Conservation (phyloP, 371 early-diverging fungal genomes). For the Capillidium rhysosporum region DNA sequence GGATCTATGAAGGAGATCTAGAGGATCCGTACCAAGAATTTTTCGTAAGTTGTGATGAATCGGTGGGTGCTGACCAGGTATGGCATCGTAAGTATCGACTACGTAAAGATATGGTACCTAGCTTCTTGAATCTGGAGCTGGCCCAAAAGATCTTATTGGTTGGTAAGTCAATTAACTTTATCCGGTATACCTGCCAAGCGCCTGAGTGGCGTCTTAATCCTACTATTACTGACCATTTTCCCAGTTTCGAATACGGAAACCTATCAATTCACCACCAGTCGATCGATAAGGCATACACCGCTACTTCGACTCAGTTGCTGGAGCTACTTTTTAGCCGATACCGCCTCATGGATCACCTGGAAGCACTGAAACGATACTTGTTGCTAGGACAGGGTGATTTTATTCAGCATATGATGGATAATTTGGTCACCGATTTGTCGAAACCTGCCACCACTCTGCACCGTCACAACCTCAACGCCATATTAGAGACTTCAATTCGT, state of each 20-base stretch:
- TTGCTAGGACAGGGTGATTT: constrained; percentile 92
- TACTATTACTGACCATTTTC: constrained; percentile 1
- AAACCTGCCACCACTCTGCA: constrained; percentile 57
- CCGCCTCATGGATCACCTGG: constrained; percentile 62
- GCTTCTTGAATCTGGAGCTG: constrained; percentile 47
- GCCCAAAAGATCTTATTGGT: constrained; percentile 81
- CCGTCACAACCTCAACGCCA: constrained; percentile 74
- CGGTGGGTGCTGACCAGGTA: constrained; percentile 37
- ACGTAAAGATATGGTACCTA: constrained; percentile 59
- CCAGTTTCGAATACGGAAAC: too few relatives aligned
- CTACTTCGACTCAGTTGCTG: constrained; percentile 48
- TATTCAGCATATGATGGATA: constrained; percentile 69
- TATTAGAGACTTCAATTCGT: constrained; percentile 68
- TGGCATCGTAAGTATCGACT: constrained; percentile 64
- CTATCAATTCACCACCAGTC: constrained; percentile 7
- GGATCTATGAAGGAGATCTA: constrained; percentile 89
- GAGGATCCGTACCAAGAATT: constrained; percentile 85
- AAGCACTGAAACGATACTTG: constrained; percentile 73
- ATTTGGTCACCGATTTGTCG: constrained; percentile 28
- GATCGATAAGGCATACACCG: constrained; percentile 48
- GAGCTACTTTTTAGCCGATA: constrained; percentile 50
- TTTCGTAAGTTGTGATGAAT: constrained; percentile 42
- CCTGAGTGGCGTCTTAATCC: constrained; percentile 20
- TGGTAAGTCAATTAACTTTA: constrained; percentile 86
- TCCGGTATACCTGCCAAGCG: constrained; percentile 68